Evolutionary conservation across 345 rosid genomes (phyloP).

Genomic region (Noccaea caerulescens): DNA sequence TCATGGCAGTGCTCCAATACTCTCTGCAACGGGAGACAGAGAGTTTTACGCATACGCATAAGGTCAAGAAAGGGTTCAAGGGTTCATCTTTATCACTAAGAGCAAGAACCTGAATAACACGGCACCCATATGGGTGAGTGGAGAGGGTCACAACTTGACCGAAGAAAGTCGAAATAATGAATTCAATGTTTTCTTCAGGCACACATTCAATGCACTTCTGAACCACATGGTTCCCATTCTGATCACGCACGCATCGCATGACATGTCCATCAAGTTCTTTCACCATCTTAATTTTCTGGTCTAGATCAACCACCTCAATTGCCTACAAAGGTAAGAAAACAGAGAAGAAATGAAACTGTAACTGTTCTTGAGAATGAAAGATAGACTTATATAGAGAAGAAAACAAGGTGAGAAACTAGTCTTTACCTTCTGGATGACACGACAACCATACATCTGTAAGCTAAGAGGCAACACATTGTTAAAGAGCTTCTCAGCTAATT

Average conservation of each 20-base stretch:
- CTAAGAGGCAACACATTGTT: slow-evolving; percentile 86
- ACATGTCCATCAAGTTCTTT: slow-evolving; percentile 90
- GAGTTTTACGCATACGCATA: neutral
- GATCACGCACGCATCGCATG: slow-evolving; percentile 96
- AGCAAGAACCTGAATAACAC: slow-evolving; percentile 81
- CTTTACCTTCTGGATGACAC: slow-evolving; percentile 92
- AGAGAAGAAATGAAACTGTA: neutral
- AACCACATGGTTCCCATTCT: slow-evolving; percentile 96
- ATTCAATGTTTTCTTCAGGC: slow-evolving; percentile 84
- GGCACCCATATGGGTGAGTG: slow-evolving; percentile 97
- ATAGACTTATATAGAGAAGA: neutral
- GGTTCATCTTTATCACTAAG: neutral
- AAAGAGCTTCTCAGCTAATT: slow-evolving; percentile 78
- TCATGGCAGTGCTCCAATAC: slow-evolving; percentile 88
- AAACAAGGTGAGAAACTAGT: neutral
- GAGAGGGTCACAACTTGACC: slow-evolving; percentile 88
- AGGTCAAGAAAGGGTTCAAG: neutral
- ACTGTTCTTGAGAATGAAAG: neutral
- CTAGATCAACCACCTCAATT: slow-evolving; percentile 88
- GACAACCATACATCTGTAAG: slow-evolving; percentile 98
- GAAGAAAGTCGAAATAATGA: slow-evolving; percentile 79
- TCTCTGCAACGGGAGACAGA: slow-evolving; percentile 55
- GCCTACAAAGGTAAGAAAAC: slow-evolving; percentile 52
- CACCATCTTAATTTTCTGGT: slow-evolving; percentile 89
- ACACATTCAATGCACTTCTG: slow-evolving; percentile 97